Base-by-base conservation (phyloP, 2,329 filamentous ascomycete species). In the Pseudogymnoascus pannorum region DNA sequence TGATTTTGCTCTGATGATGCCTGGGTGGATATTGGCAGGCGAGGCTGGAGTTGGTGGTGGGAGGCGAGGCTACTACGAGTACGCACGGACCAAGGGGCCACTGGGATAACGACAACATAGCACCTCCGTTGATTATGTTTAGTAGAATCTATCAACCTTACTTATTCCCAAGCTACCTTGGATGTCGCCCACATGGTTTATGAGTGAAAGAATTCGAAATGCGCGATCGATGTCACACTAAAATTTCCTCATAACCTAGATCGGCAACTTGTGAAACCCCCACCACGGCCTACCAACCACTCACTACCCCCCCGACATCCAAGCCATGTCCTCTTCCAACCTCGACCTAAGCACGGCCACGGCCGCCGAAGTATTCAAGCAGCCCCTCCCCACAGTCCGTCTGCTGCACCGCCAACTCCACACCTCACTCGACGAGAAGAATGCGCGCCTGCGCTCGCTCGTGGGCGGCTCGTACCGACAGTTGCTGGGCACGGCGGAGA, bases 401-500 rank as follows among this genome's bases (percentile, higher is more conserved):
- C 77, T 82, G 61, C 80, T 87, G 65, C 84, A 87, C 75, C 82
- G 83, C 66, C 74, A 75, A 20, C 79, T 87, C 36, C 82, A 84
- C 69, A 76, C 75, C 8, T 78, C 81, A 66, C 80, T 86, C 67
- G 84, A 87, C 65, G 84, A 87, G 71, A 86, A 86, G 68, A 79
- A 83, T 33, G 77, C 77, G 58, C 83, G 84, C 31, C 77, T 87
- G 69, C 83, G 85, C 67, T 85, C 80, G 16, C 82, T 86, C 71
- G 85, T 87, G 64, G 85, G 85, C 66, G 79, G 77, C 62, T 86
- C 82, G 70, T 97, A 97, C 75, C 89, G 93, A 67, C 91, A 94
- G 69, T 85, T 97, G 7, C 85, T 97, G 24, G 90, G 90, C 59
- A 97, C 93, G 0, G 93, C 93, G 60, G 92, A 97, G 75, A 87